Evolutionary conservation across 148 eudicot genomes (phyloP).

Genomic region (Vaccinium macrocarpon): DNA sequence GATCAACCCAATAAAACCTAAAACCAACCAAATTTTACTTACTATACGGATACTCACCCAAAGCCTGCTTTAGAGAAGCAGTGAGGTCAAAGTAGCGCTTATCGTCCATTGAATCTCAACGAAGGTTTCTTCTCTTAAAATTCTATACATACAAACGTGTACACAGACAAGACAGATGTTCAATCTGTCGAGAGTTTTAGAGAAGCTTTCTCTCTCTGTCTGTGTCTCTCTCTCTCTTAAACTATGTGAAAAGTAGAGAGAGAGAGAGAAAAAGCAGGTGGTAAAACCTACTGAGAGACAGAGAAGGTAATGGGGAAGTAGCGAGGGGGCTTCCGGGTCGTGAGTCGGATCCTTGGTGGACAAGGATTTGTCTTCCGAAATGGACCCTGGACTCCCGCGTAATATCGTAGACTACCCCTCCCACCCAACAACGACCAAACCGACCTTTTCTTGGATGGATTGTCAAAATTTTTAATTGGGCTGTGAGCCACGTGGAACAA

Average conservation of each 20-base stretch:
- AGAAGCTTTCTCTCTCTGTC: slow-evolving; percentile 10
- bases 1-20: neutral
- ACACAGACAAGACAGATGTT: neutral
- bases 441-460: neutral
- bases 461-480: neutral
- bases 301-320: neutral
- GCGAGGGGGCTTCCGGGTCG: slow-evolving; percentile 5
- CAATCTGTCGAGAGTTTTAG: neutral
- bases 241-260: neutral
- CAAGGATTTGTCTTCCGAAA: neutral
- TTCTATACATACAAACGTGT: neutral
- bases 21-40: neutral
- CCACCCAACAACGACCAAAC: neutral
- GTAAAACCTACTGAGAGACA: neutral
- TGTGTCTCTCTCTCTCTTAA: neutral
- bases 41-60: slow-evolving; percentile 2
- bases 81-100: slow-evolving; percentile 26
- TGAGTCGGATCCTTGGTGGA: slow-evolving; percentile 10
- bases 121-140: neutral
- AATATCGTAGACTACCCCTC: slow-evolving; percentile 7
- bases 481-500: neutral
- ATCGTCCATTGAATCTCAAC: slow-evolving; percentile 32
- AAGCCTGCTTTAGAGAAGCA: slow-evolving; percentile 30
- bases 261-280: neutral
- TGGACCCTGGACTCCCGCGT: slow-evolving; percentile 17